Evolutionary conservation across 176 grass and related monocot species (phyloP), one percentile per base, ranked within the genome.

Genomic region (Ananas comosus): DNA sequence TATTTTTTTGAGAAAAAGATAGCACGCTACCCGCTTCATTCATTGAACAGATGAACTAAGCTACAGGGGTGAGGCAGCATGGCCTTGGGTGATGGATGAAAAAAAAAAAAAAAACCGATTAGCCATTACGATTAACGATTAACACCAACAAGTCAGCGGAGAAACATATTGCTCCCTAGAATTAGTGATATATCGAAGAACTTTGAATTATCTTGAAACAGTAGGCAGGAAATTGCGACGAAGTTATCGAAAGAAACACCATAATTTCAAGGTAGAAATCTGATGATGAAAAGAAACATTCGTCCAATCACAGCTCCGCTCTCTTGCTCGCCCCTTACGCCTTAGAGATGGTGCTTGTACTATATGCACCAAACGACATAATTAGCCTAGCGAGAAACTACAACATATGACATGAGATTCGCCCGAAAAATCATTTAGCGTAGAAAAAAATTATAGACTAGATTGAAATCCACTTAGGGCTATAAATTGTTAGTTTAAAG

Each of bases 401-500:
- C 53, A 57, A 61, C 21, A 61, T 61, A 22, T 22, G 13, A 4
- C 21, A 2, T 10, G 6, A 61, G 56, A 61, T 10, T 61, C 21
- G 56, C 13, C 56, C 13, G 56, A 11, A 61, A 61, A 61, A 61
- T 61, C 56, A 61, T 61, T 19, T 21, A 5, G 19, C n/a, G 16
- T 13, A 23, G 1, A n/a, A 61, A 9, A 61, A 61, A 61, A 61
- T 42, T 42, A 61, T 61, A 61, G 56, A 61, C 56, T 61, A 59
- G 25, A 69, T 22, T 48, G 33, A 21, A 71, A 72, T 79, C 71
- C 64, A 51, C 76, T 72, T 28, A 79, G 77, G 73, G 70, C 77
- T 86, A 80, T 77, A 91, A 82, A 63, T 75, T 72, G 91, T 96
- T 96, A 96, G 91, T 75, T 84, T 77, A 74, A 88, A 88, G 82